Conservation (phyloP, 2,329 filamentous ascomycete species). For the Fusarium sp. region DNA sequence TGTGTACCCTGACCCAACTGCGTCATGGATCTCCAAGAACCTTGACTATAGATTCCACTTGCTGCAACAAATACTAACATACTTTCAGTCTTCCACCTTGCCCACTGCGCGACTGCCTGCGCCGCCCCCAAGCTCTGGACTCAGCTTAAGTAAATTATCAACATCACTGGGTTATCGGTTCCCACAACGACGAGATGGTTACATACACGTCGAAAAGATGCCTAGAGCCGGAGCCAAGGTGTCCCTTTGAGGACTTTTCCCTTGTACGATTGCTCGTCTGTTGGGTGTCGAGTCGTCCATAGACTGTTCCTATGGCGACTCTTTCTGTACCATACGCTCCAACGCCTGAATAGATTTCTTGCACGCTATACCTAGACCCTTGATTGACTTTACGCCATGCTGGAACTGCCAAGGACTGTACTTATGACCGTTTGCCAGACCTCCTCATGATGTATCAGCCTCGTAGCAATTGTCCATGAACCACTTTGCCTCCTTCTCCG, state of each 20-base stretch:
- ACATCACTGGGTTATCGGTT: conserved; percentile 33
- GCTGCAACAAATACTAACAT: conserved; percentile 31
- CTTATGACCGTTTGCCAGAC: background rate
- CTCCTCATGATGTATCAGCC: background rate
- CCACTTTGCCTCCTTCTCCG: background rate
- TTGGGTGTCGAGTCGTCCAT: conserved; percentile 38
- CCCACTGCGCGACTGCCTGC: conserved; percentile 93
- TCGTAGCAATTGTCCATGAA: background rate
- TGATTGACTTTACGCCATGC: conserved; percentile 11
- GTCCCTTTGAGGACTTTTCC: conserved; percentile 26
- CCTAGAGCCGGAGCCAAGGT: conserved; percentile 42
- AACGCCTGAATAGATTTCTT: conserved; percentile 52
- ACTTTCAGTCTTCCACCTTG: conserved; percentile 91
- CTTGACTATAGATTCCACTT: background rate
- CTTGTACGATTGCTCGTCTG: conserved; percentile 48
- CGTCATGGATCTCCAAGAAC: conserved; percentile 18
- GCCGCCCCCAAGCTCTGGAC: conserved; percentile 97
- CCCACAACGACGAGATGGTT: conserved; percentile 42
- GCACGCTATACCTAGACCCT: conserved; percentile 27
- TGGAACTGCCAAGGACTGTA: background rate
- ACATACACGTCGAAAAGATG: conserved; percentile 45
- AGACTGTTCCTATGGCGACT: conserved; percentile 40
- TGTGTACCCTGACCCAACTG: conserved; percentile 47
- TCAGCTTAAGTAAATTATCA: conserved; percentile 81
- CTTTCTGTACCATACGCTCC: conserved; percentile 52